Evolutionary conservation across 495 filamentous ascomycete genomes (phyloP), one percentile per base, ranked within the genome.

Genomic region (Aspergillus egyptiacus): DNA sequence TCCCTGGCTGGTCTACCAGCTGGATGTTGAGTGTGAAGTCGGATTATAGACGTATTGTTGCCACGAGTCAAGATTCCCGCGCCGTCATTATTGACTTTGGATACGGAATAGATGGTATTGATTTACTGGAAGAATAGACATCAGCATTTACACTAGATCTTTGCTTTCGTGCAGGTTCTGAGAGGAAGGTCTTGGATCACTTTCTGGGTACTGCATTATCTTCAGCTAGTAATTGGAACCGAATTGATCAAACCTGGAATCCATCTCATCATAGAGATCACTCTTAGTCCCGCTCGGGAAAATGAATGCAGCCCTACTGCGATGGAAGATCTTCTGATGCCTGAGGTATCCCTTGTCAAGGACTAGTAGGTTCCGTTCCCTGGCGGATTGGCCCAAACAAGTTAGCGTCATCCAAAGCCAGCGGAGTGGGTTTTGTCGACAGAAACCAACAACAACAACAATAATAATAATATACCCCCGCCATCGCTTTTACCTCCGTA

Each of bases 11-110:
- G 88, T 93, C 95, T 31, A 84, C 84, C 13, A 95, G 89, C 59
- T 97, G 94, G 94, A 94, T 96, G 57, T 67, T 98, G 33, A 88
- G 86, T 51, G 93, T 94, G 20, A 96, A 97, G 70, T 86, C 85
- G 25, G 93, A 98, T 64, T 96, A 96, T 63, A 75, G 91, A 38
- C 79, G 93, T 28, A 90, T 98, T 48, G 84, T 98, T 35, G 88
- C 86, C 46, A 95, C 94, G 0, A 91, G 88, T 33, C 93, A 98
- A 67, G 91, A 97, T 58, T 84, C 89, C 8, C 82, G 91, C 54
- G 85, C 87, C 24, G 71, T 96, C 18, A 82, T 98, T n/a, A 79
- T 98, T 73, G 93, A 98, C 70, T 76, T 76, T 63, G 77, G 69
- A 41, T 74, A 72, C 56, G 70, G 68, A 25, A 53, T 77, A 51